phyloP scores from a whole-genome alignment of 306 rosid species.

The Alnus rubra region DNA sequence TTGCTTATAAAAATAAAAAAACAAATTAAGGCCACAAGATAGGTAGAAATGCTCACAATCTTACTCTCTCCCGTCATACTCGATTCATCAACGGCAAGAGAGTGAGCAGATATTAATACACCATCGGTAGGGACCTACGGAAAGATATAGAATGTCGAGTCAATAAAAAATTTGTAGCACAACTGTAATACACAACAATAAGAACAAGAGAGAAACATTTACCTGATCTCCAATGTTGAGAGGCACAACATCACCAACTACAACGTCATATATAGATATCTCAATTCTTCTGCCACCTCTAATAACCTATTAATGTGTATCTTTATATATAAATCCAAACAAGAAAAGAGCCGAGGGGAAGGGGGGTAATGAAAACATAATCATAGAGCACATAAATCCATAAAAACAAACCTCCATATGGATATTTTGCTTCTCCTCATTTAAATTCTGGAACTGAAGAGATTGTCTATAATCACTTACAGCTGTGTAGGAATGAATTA shows the following conservation, averaged over 20 bases:
- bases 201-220: conserved; percentile 14
- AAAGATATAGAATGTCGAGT: conserved; percentile 23
- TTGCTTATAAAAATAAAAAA: no score
- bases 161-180: conserved; percentile 15
- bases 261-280: conserved; percentile 84
- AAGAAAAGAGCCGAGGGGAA: background rate
- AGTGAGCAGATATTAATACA: conserved; percentile 72
- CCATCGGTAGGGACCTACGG: conserved; percentile 94
- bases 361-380: background rate
- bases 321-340: conserved; percentile 14
- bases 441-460: conserved; percentile 88
- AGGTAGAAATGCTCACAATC: conserved; percentile 58
- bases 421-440: conserved; percentile 95
- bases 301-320: conserved; percentile 53
- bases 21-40: conserved; percentile 5
- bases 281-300: conserved; percentile 89
- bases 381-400: background rate
- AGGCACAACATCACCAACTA: conserved; percentile 90
- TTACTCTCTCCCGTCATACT: conserved; percentile 99
- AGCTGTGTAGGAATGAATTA: conserved; percentile 47
- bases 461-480: conserved; percentile 93
- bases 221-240: conserved; percentile 94
- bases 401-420: conserved; percentile 64
- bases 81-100: conserved; percentile 88
- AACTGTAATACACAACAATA: conserved; percentile 24